These are phyloP conservation scores for Clarireedia homoeocarpa DNA, from an alignment of 2,329 filamentous ascomycete species.

Conservation along the genomic window DNA sequence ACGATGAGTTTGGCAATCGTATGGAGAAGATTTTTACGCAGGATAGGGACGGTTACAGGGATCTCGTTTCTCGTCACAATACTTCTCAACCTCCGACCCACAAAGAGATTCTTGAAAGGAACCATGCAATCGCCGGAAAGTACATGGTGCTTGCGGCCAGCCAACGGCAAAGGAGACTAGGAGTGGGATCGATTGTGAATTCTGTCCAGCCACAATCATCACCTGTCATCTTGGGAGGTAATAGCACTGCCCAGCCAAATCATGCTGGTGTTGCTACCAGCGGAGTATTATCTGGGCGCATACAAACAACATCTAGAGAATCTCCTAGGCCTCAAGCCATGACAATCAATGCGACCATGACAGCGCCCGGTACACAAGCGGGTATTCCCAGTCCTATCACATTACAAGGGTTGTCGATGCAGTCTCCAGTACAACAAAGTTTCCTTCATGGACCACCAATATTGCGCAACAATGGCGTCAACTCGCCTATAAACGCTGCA, in stretches of 20 bases:
- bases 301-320: neutral
- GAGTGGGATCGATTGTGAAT: neutral
- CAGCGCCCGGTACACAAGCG: constrained; percentile 1
- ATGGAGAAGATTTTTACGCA: constrained; percentile 33
- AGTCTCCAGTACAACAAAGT: constrained; percentile 19
- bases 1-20: constrained; percentile 28
- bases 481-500: neutral
- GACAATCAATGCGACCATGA: neutral
- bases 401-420: constrained; percentile 21
- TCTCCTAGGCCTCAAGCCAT: neutral
- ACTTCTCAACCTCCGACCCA: constrained; percentile 22
- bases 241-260: neutral
- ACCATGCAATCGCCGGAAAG: constrained; percentile 7
- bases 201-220: neutral
- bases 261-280: neutral
- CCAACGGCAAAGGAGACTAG: neutral
- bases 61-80: constrained; percentile 21
- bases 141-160: neutral
- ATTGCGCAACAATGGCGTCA: constrained; percentile 10
- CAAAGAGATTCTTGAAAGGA: constrained; percentile 22
- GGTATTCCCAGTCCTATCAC: constrained; percentile 18
- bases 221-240: neutral
- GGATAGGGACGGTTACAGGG: constrained; percentile 30
- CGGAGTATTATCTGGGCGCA: neutral
- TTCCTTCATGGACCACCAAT: constrained; percentile 8